A percentile compares a stretch with the other conserved stretches of the same genome.
Conservation (phyloP, 106 monocot genomes). For the Posidonia australis region DNA sequence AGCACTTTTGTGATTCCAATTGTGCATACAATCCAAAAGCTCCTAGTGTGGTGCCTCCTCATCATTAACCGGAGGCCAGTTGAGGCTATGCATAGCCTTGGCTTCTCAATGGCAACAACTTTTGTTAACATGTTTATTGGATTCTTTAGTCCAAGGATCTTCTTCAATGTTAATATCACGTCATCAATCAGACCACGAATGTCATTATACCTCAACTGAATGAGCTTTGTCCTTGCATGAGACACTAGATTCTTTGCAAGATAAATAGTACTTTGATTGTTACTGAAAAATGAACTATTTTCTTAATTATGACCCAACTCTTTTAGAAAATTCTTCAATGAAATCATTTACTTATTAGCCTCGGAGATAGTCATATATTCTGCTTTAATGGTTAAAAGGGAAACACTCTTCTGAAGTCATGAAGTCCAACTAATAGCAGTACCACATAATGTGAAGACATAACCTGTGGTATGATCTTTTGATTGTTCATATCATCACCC, state of each 20-base stretch:
- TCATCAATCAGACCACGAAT: neutral
- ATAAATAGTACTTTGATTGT: conserved; percentile 1
- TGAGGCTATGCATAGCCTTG: neutral
- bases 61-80: too few relatives aligned
- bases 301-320: neutral
- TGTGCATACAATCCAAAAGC: too few relatives aligned
- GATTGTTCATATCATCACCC: too few relatives aligned
- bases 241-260: neutral
- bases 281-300: neutral
- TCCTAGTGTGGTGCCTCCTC: too few relatives aligned
- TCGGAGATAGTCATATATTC: conserved; percentile 1
- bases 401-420: neutral
- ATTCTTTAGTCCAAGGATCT: neutral
- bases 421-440: neutral
- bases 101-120: neutral
- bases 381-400: neutral
- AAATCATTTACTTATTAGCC: neutral
- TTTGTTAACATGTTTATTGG: neutral
- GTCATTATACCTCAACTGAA: neutral
- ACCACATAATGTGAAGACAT: neutral
- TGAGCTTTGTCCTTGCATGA: neutral
- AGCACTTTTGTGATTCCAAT: too few relatives aligned
- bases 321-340: neutral
- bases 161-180: too few relatives aligned
- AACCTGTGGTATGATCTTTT: neutral